phyloP scores from a whole-genome alignment of 73 alveolate genomes.

The Paraurostyla sp. region DNA sequence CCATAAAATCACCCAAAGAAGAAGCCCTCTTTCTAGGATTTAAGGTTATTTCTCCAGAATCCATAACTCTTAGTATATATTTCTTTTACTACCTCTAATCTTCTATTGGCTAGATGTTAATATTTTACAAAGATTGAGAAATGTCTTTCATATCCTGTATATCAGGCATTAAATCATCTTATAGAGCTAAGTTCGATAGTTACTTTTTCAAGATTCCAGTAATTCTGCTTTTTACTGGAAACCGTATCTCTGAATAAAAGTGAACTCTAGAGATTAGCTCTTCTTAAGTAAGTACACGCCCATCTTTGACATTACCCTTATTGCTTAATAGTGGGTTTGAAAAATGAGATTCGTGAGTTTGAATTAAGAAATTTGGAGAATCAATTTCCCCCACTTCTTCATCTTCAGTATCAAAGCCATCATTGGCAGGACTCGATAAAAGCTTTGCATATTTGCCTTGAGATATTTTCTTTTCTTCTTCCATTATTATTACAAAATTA shows the following conservation, averaged over 20 bases:
- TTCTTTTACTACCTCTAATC: too few species aligned
- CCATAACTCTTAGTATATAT: background rate
- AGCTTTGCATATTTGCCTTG: too few species aligned
- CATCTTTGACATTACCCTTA: constrained; percentile 12
- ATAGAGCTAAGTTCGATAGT: background rate
- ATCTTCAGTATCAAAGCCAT: too few species aligned
- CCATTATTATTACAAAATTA: too few species aligned
- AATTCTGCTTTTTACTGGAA: background rate
- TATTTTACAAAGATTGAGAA: background rate
- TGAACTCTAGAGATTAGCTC: background rate
- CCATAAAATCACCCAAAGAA: background rate
- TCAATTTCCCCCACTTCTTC: too few species aligned
- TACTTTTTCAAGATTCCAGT: background rate
- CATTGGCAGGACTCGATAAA: too few species aligned
- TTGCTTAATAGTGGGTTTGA: constrained; percentile 1
- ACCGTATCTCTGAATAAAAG: background rate
- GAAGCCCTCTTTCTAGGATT: constrained; percentile 24
- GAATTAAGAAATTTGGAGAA: too few species aligned
- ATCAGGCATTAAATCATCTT: background rate
- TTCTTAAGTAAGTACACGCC: constrained; percentile 3
- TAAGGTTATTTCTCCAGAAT: background rate
- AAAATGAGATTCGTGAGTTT: too few species aligned
- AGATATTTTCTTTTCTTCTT: too few species aligned
- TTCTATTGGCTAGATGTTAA: too few species aligned
- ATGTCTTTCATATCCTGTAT: background rate